A percentile compares a stretch with the other conserved stretches of the same genome.
Evolutionary conservation across 2,329 filamentous ascomycete genomes (phyloP).

Genomic region (Colletotrichum coccodes): DNA sequence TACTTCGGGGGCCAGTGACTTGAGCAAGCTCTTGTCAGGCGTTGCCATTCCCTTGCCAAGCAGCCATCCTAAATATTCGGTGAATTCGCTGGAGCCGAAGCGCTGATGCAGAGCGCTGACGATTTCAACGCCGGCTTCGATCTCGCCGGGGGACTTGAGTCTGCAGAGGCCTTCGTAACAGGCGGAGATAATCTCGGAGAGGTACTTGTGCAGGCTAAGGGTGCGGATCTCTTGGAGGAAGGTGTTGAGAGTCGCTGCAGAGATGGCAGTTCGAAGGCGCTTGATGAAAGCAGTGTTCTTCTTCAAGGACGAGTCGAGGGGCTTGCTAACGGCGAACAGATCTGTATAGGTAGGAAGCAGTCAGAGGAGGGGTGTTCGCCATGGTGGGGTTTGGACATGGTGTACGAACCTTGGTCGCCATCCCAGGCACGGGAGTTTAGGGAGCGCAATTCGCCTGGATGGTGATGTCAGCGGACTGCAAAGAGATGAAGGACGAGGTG

Average conservation of each 20-base stretch:
- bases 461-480: conserved; percentile 12
- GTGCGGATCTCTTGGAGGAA: conserved; percentile 92
- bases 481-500: background rate
- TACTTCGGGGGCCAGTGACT: conserved; percentile 80
- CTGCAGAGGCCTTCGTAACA: conserved; percentile 95
- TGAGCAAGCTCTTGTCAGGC: conserved; percentile 86
- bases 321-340: conserved; percentile 79
- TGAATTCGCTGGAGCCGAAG: conserved; percentile 91
- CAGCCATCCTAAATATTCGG: conserved; percentile 90
- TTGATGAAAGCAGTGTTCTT: conserved; percentile 99
- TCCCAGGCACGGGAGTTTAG: conserved; percentile 90
- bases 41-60: conserved; percentile 91
- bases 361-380: conserved; percentile 20
- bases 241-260: conserved; percentile 79
- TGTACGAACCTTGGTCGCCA: conserved; percentile 79
- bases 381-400: conserved; percentile 32
- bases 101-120: conserved; percentile 95
- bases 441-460: conserved; percentile 85
- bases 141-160: conserved; percentile 90
- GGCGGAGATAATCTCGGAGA: conserved; percentile 95
- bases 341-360: conserved; percentile 58
- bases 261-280: conserved; percentile 89
- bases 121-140: conserved; percentile 91
- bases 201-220: conserved; percentile 93
- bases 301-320: conserved; percentile 93